Evolutionary conservation across 2,329 filamentous ascomycete genomes (phyloP).

Genomic region (Xylaria arbuscula): DNA sequence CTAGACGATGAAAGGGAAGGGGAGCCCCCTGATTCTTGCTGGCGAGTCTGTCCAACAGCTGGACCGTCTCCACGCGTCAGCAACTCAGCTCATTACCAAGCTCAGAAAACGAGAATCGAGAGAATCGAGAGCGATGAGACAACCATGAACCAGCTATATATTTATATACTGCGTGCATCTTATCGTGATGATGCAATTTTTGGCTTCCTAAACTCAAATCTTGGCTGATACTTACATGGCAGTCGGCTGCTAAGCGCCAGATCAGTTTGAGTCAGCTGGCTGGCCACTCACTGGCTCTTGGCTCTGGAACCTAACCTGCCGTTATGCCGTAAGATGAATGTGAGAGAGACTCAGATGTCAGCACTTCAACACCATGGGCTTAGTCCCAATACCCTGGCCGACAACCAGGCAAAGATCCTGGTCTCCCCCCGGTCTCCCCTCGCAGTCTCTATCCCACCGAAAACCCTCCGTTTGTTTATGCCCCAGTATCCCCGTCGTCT

Average conservation of each 20-base stretch:
- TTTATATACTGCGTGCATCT: neutral
- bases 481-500: neutral
- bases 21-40: neutral
- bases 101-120: neutral
- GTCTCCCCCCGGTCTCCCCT: conserved; percentile 10
- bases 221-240: neutral
- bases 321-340: conserved; percentile 28
- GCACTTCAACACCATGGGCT: conserved; percentile 16
- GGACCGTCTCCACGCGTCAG: neutral
- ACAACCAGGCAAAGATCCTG: conserved; percentile 17
- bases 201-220: neutral
- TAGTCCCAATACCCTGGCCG: conserved; percentile 11
- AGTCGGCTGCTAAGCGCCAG: neutral
- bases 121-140: neutral
- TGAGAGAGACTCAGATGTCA: conserved; percentile 22
- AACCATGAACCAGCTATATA: neutral
- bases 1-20: neutral
- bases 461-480: conserved; percentile 2
- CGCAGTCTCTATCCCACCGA: conserved; percentile 8
- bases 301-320: neutral
- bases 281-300: neutral
- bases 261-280: conserved; percentile 2
- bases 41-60: neutral
- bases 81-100: neutral
- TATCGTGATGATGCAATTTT: neutral